Conservation (phyloP, 495 filamentous ascomycete species). For the Endocarpon pusillum region DNA sequence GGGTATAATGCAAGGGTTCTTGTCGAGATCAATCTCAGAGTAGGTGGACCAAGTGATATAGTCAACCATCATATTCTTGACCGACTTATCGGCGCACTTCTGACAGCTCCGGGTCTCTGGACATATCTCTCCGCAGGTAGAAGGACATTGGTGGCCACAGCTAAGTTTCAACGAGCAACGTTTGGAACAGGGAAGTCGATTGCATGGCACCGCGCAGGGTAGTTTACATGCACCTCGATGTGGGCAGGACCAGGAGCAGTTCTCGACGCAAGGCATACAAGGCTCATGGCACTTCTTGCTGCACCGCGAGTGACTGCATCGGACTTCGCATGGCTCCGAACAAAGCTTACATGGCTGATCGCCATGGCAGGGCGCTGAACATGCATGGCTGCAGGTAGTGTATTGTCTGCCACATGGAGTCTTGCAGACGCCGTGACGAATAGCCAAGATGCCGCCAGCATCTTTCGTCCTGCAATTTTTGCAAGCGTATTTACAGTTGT, state of each 20-base stretch:
- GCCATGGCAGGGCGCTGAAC: conserved; percentile 36
- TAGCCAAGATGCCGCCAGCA: conserved; percentile 10
- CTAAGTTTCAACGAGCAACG: conserved; percentile 37
- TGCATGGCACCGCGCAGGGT: conserved; percentile 45
- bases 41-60: conserved; percentile 33
- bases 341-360: conserved; percentile 37
- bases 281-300: conserved; percentile 40
- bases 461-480: conserved; percentile 23
- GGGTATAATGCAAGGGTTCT: conserved; percentile 44
- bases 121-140: conserved; percentile 49
- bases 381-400: conserved; percentile 41
- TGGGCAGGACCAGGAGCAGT: conserved; percentile 38
- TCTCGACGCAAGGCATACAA: conserved; percentile 42
- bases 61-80: conserved; percentile 34
- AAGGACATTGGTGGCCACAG: conserved; percentile 57
- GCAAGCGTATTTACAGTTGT: conserved; percentile 38
- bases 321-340: conserved; percentile 35
- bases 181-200: conserved; percentile 46
- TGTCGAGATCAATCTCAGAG: conserved; percentile 36
- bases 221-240: conserved; percentile 39
- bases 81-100: conserved; percentile 24
- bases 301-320: conserved; percentile 46
- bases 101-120: conserved; percentile 40
- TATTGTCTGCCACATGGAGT: conserved; percentile 35
- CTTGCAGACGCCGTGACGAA: conserved; percentile 33